phyloP scores from a whole-genome alignment of 2,329 filamentous ascomycete genomes.

The Fulvia fulva region DNA sequence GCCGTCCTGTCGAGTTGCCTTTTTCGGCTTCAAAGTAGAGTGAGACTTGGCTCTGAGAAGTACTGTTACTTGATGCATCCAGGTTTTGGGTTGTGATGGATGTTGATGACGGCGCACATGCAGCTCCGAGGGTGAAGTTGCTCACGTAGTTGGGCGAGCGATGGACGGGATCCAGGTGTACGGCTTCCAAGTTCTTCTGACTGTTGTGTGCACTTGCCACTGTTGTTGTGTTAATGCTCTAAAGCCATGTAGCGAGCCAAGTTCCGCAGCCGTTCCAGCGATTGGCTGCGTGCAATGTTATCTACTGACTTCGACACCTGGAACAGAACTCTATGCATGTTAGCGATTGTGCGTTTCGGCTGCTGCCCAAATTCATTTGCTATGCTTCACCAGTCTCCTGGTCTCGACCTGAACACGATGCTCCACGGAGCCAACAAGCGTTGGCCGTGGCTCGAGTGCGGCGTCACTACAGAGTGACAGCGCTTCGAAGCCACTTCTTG shows the following conservation, averaged over 20 bases:
- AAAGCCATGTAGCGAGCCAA: background rate
- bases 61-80: background rate
- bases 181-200: background rate
- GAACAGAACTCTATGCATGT: background rate
- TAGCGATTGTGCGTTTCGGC: background rate
- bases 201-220: background rate
- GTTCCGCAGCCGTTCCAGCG: background rate
- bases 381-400: background rate
- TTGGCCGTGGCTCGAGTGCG: background rate
- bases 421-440: too few relatives aligned
- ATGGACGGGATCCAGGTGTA: background rate
- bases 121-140: background rate
- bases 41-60: too few relatives aligned
- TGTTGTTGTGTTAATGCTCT: background rate
- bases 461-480: background rate
- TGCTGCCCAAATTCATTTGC: background rate
- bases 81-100: background rate
- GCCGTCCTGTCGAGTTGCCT: background rate
- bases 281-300: background rate
- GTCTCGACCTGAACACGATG: background rate
- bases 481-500: background rate
- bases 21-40: background rate
- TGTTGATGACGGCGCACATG: background rate
- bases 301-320: background rate
- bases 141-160: background rate